Evolutionary conservation across 2,329 filamentous ascomycete genomes (phyloP).

Genomic region (Trichoderma oligosporum): DNA sequence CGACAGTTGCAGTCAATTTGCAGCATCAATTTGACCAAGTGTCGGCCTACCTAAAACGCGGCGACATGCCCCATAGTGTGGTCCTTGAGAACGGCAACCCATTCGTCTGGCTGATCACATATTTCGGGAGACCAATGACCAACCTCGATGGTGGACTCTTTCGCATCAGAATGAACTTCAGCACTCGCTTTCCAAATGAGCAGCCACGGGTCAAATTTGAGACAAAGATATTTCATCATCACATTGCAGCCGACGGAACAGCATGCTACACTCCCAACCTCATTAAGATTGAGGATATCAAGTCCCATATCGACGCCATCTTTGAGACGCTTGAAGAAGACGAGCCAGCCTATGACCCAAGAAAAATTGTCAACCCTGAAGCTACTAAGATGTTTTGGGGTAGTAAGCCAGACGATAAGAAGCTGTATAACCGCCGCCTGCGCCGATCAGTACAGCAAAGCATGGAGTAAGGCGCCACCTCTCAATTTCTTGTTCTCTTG

Average conservation of each 20-base stretch:
- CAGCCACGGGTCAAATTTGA: slow-evolving; percentile 81
- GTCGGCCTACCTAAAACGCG: slow-evolving; percentile 66
- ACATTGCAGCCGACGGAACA: slow-evolving; percentile 74
- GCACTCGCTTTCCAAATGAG: slow-evolving; percentile 79
- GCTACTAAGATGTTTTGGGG: slow-evolving; percentile 88
- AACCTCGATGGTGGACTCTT: slow-evolving; percentile 91
- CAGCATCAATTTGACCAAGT: slow-evolving; percentile 82
- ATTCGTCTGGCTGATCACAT: slow-evolving; percentile 83
- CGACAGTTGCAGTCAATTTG: slow-evolving; percentile 75
- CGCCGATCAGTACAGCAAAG: slow-evolving; percentile 71
- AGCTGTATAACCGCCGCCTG: slow-evolving; percentile 76
- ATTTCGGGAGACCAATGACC: slow-evolving; percentile 89
- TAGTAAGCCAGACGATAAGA: slow-evolving; percentile 65
- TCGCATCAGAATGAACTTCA: slow-evolving; percentile 73
- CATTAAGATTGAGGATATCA: slow-evolving; percentile 67
- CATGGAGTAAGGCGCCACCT: slow-evolving; percentile 50
- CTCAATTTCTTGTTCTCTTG: no score
- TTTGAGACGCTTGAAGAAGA: slow-evolving; percentile 83
- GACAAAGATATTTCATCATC: slow-evolving; percentile 81
- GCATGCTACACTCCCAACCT: slow-evolving; percentile 72
- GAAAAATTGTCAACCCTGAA: slow-evolving; percentile 81
- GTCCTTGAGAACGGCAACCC: slow-evolving; percentile 77
- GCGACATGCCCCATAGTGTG: slow-evolving; percentile 70
- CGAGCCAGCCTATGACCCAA: slow-evolving; percentile 80
- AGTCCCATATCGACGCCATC: slow-evolving; percentile 78